These are phyloP conservation scores for Blastobotrys parvus DNA, from an alignment of 805 yeast genomes.

Conservation along the genomic window DNA sequence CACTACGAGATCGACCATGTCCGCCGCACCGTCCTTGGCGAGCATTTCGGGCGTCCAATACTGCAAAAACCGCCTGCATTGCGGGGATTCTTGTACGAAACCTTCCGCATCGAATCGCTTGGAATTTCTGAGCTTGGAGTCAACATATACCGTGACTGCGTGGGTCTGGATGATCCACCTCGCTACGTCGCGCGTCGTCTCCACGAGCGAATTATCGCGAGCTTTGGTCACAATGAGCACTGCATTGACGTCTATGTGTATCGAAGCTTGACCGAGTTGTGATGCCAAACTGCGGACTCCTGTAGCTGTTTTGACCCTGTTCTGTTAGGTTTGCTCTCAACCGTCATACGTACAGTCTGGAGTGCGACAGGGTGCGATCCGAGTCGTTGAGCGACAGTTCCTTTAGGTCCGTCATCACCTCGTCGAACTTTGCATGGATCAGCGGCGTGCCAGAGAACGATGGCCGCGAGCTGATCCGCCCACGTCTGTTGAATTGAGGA, in stretches of 20 bases:
- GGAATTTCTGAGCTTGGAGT: slow-evolving; percentile 52
- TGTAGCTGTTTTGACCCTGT: slow-evolving; percentile 22
- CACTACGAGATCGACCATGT: slow-evolving; percentile 62
- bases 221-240: slow-evolving; percentile 86
- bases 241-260: slow-evolving; percentile 58
- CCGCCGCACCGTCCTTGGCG: slow-evolving; percentile 24
- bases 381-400: slow-evolving; percentile 33
- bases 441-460: slow-evolving; percentile 9
- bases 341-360: neutral
- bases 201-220: slow-evolving; percentile 68
- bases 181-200: slow-evolving; percentile 68
- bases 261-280: slow-evolving; percentile 21
- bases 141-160: slow-evolving; percentile 56
- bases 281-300: slow-evolving; percentile 24
- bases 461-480: neutral
- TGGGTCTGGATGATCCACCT: slow-evolving; percentile 52
- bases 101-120: slow-evolving; percentile 55
- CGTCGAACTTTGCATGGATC: slow-evolving; percentile 9
- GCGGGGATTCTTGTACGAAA: slow-evolving; percentile 40
- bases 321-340: neutral
- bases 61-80: slow-evolving; percentile 37
- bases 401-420: slow-evolving; percentile 23
- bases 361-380: slow-evolving; percentile 21
- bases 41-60: slow-evolving; percentile 65
- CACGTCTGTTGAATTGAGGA: too few relatives aligned